Conservation (phyloP, 2,329 filamentous ascomycete genomes). For the Corinectria fuckeliana region DNA sequence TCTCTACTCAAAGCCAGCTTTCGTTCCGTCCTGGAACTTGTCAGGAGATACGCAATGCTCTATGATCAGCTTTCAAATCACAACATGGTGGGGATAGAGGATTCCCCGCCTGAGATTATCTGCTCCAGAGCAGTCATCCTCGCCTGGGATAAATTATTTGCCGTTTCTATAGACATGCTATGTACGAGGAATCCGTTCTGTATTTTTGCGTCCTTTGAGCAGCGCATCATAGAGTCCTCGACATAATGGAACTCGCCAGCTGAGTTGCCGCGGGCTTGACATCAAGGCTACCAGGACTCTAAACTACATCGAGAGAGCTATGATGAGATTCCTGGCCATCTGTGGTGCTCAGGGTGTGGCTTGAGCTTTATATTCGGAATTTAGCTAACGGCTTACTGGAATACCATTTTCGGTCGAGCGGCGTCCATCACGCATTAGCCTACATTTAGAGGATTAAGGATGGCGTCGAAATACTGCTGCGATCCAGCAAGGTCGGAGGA, state of each 20-base stretch:
- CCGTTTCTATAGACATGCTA: no score
- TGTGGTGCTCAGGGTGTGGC: no score
- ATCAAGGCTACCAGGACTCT: no score
- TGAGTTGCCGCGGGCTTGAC: no score
- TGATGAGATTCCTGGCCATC: no score
- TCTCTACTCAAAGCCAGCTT: background rate
- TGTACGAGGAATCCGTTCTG: no score
- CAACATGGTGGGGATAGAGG: constrained; percentile 1
- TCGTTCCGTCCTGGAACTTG: background rate
- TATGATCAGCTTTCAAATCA: background rate
- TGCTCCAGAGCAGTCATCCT: constrained; percentile 9
- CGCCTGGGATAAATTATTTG: no score
- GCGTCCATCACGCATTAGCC: background rate
- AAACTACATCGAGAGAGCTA: no score
- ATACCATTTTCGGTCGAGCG: background rate
- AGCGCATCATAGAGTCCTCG: no score
- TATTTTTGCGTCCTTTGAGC: no score
- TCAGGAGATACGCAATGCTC: background rate
- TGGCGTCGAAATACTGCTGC: background rate
- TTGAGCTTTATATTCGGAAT: background rate
- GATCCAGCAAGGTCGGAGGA: no score
- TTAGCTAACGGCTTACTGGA: background rate
- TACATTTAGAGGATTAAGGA: background rate
- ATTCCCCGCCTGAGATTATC: constrained; percentile 5
- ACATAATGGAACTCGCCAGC: no score